These are phyloP conservation scores for Mucor saturninus DNA, from an alignment of 371 early-diverging fungal genomes.

Conservation along the genomic window DNA sequence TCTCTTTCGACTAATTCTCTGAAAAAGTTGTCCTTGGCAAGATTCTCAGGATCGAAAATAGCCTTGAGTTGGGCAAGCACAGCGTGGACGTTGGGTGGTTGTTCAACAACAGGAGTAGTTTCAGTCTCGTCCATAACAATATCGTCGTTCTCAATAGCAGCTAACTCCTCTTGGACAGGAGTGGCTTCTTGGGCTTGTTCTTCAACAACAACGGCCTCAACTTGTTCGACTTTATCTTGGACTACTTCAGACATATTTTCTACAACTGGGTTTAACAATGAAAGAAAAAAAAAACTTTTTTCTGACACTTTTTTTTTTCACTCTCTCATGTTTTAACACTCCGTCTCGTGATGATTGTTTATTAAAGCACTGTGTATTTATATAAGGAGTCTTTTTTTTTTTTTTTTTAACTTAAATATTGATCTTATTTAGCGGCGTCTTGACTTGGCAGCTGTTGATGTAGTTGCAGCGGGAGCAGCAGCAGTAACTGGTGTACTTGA, in stretches of 20 bases:
- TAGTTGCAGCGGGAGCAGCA: constrained; percentile 15
- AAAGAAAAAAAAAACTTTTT: background rate
- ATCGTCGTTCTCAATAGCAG: background rate
- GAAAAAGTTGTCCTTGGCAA: constrained; percentile 49
- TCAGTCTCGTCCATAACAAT: background rate
- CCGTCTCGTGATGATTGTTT: no score
- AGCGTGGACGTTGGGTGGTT: constrained; percentile 18
- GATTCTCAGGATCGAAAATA: constrained; percentile 44
- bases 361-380: no score
- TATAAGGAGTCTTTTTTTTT: background rate
- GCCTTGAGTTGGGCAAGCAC: constrained; percentile 34
- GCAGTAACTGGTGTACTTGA: constrained; percentile 27
- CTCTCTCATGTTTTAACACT: background rate
- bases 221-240: constrained; percentile 4
- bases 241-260: background rate
- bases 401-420: background rate
- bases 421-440: constrained; percentile 31
- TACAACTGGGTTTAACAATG: background rate
- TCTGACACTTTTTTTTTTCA: background rate
- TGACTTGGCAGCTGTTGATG: constrained; percentile 19
- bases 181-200: background rate
- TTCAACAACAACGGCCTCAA: background rate
- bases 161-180: background rate
- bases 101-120: constrained; percentile 1
- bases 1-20: constrained; percentile 45